Percentiles rank a stretch among this genome's conserved stretches.
Conservation (phyloP, 306 rosid species). For the Cucumis sativus region DNA sequence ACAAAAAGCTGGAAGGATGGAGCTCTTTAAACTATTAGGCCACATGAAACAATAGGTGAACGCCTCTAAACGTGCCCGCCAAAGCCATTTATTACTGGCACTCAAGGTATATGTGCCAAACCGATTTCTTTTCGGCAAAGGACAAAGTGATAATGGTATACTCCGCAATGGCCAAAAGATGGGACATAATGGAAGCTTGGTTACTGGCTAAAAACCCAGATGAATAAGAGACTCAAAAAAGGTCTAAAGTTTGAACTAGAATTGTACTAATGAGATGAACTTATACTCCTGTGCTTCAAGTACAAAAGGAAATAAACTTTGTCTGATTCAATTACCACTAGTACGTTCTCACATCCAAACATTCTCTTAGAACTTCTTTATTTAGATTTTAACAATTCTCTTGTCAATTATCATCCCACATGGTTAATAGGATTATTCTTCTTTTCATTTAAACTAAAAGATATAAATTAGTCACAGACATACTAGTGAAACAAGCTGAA, state of each 20-base stretch:
- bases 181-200: not conserved
- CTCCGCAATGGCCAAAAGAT: not conserved
- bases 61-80: not conserved
- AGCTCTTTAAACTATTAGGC: not conserved
- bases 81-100: not conserved
- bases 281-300: not conserved
- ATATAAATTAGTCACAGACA: constrained; percentile 5
- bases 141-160: not conserved
- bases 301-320: not conserved
- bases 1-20: not conserved
- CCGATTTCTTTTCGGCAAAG: not conserved
- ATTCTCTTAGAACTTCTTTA: not conserved
- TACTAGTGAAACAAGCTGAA: constrained; percentile 17
- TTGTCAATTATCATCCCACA: not conserved
- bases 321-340: not conserved
- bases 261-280: not conserved
- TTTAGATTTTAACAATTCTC: not conserved
- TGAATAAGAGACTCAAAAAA: not conserved
- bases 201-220: not conserved
- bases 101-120: not conserved
- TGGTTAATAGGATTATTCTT: not conserved
- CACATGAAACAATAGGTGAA: not conserved
- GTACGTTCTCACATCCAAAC: not conserved
- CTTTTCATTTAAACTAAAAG: not conserved
- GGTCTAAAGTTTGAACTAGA: not conserved